Base-by-base conservation (phyloP, 2,329 filamentous ascomycete species). In the Pezicula radicicola region DNA sequence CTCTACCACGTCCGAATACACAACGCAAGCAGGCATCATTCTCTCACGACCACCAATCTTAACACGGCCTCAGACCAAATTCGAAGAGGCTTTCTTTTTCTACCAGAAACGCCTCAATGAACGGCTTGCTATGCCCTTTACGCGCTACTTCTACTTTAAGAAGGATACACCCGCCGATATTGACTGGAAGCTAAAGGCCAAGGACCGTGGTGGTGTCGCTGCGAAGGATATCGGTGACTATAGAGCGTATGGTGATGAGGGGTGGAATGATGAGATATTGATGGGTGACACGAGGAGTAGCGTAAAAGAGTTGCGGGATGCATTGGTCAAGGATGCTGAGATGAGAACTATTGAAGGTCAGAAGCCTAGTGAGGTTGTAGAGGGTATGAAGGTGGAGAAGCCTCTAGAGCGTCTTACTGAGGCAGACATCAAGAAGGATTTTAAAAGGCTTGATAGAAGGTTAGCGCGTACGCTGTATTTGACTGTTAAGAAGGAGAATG, bases 101-200 rank as follows among this genome's bases (percentile, higher is more conserved):
- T 99, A 99, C 75, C 94, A 99, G 75, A 93, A 93, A 64, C 91
- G 94, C 13, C 80, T 99, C 55, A 96, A 97, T 71, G 94, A 99
- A 77, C 89, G 94, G 41, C 80, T 96, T 48, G 85, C 87, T 18
- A 80, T 94, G 4, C 89, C 92, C 2, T 99, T 97, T 71, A 88
- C 88, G 51, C 84, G 89, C 60, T 89, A 89, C 68, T 94, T 97
- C 74, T 99, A 96, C 80, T 96, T 92, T 81, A 96, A 96, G 77
- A 85, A 85, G 61, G 89, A 90, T 66, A 96, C 92, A 10, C 87
- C 91, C 1, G 79, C 84, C 8, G 89, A 92, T 60, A 77, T 91
- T 47, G 92, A 97, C 74, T 97, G 91, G 90, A 89, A 92, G 70
- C 80, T 90, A 67, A 95, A 96, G 73, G 81, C 90, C 57, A 78